phyloP scores from a whole-genome alignment of 805 yeast species.

The Candida morakotiae region DNA sequence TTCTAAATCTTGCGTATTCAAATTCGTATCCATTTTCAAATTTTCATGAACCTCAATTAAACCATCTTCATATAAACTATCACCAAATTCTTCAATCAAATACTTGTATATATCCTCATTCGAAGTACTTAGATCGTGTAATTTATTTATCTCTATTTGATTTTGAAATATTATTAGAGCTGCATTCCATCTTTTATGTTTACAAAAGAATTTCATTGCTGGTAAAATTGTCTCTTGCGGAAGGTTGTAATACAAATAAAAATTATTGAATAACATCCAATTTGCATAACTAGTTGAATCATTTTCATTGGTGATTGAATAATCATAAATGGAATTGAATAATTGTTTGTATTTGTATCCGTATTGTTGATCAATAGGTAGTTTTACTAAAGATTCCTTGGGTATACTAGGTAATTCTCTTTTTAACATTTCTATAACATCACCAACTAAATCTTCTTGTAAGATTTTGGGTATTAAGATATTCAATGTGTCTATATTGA shows the following conservation, averaged over 20 bases:
- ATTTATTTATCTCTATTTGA: conserved; percentile 36
- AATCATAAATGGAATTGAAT: conserved; percentile 25
- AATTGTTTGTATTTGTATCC: conserved; percentile 23
- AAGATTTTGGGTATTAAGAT: conserved; percentile 26
- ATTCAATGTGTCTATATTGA: conserved; percentile 25
- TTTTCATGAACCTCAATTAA: conserved; percentile 59
- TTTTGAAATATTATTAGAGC: conserved; percentile 58
- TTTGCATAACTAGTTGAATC: conserved; percentile 40
- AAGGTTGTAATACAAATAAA: conserved; percentile 51
- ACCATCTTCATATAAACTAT: conserved; percentile 57
- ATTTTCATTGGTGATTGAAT: conserved; percentile 26
- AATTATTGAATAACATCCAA: conserved; percentile 54
- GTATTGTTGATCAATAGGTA: conserved; percentile 23
- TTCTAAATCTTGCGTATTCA: conserved; percentile 49
- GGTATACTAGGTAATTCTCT: conserved; percentile 35
- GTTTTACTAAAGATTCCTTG: conserved; percentile 21
- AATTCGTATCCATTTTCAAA: conserved; percentile 54
- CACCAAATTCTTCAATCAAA: conserved; percentile 60
- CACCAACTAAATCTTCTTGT: conserved; percentile 34
- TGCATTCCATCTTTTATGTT: conserved; percentile 52
- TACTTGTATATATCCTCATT: conserved; percentile 53
- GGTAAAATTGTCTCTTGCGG: conserved; percentile 60
- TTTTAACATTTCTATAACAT: conserved; percentile 36
- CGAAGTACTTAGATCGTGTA: conserved; percentile 22
- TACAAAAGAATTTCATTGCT: conserved; percentile 53